Evolutionary conservation across 306 rosid genomes (phyloP).

Genomic region (Cucurbita ficifolia): DNA sequence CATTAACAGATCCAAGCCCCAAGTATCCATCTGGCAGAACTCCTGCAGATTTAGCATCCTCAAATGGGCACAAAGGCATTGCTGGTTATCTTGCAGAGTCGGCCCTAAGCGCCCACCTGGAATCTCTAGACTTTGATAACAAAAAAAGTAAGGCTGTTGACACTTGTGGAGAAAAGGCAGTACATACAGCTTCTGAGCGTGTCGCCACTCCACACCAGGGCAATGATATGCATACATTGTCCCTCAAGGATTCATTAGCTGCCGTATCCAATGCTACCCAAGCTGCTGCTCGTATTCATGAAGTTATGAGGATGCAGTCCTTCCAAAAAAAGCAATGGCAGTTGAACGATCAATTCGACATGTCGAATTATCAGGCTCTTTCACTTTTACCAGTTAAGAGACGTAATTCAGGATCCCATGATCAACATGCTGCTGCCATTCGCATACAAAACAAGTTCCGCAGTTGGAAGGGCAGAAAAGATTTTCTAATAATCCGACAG

Average conservation of each 20-base stretch:
- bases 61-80: constrained; percentile 76
- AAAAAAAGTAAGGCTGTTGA: constrained; percentile 24
- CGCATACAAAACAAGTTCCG: constrained; percentile 73
- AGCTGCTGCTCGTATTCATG: constrained; percentile 77
- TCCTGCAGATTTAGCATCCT: constrained; percentile 79
- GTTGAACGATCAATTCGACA: constrained; percentile 34
- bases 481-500: constrained; percentile 46
- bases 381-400: constrained; percentile 33
- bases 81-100: constrained; percentile 81
- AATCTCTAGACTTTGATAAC: constrained; percentile 35
- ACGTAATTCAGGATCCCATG: constrained; percentile 23
- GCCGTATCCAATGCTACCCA: constrained; percentile 77
- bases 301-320: constrained; percentile 67
- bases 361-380: constrained; percentile 42
- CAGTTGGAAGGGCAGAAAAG: constrained; percentile 72
- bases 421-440: constrained; percentile 59
- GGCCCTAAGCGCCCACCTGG: constrained; percentile 40
- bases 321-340: constrained; percentile 68
- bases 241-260: constrained; percentile 69
- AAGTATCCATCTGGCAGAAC: constrained; percentile 48
- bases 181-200: constrained; percentile 26
- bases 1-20: constrained; percentile 58
- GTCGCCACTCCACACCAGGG: constrained; percentile 14
- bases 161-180: constrained; percentile 25
- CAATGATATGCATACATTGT: constrained; percentile 25